These are phyloP conservation scores for Botrytis deweyae DNA, from an alignment of 2,329 filamentous ascomycete genomes.

Conservation along the genomic window DNA sequence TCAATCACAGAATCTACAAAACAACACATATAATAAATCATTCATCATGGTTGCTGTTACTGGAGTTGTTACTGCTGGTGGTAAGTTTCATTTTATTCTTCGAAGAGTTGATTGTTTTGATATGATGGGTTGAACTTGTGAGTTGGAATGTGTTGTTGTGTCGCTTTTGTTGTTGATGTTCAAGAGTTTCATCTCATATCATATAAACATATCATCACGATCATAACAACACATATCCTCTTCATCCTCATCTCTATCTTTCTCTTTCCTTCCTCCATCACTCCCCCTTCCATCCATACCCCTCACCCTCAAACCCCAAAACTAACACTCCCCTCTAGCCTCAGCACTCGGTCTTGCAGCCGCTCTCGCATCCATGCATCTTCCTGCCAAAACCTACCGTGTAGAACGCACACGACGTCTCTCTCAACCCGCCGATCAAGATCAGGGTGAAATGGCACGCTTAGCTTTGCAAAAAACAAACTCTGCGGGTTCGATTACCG, in stretches of 20 bases:
- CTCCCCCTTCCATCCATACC: not conserved
- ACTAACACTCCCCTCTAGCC: not conserved
- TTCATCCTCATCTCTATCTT: not conserved
- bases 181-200: not conserved
- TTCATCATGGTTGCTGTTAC: conserved; percentile 20
- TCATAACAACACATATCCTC: not conserved
- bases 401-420: conserved; percentile 19
- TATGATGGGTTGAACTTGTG: not conserved
- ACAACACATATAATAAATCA: not conserved
- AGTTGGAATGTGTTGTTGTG: not conserved
- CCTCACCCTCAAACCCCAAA: not conserved
- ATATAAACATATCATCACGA: not conserved
- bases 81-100: conserved; percentile 7
- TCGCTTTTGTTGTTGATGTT: not conserved
- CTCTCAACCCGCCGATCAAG: conserved; percentile 11
- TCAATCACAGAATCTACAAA: not conserved
- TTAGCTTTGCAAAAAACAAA: conserved; percentile 17
- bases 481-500: not conserved
- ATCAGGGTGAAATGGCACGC: conserved; percentile 9
- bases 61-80: conserved; percentile 19
- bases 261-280: no score
- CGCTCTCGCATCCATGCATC: conserved; percentile 18
- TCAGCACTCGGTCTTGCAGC: conserved; percentile 20
- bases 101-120: not conserved
- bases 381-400: conserved; percentile 17